Percentiles rank a stretch among this genome's conserved stretches.
These are phyloP conservation scores for Trebouxia gelatinosa DNA, from an alignment of 163 green algal species.

Conservation along the genomic window DNA sequence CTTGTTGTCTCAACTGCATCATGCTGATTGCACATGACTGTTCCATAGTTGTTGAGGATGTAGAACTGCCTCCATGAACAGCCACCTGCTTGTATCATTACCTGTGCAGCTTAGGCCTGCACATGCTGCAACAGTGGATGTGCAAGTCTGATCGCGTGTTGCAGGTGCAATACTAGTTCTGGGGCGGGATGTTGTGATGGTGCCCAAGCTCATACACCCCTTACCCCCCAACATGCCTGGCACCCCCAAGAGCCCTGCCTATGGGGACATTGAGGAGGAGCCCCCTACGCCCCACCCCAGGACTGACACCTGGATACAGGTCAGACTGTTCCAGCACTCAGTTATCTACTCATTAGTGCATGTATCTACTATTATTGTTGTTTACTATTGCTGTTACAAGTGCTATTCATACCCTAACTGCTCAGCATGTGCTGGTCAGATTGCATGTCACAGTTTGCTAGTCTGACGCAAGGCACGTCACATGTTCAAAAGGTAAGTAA, in stretches of 20 bases:
- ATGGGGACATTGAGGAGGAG: slow-evolving; percentile 56
- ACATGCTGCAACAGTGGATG: not conserved
- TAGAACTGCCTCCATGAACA: not conserved
- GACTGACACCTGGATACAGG: slow-evolving; percentile 84
- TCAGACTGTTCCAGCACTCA: not conserved
- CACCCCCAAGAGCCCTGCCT: slow-evolving; percentile 49
- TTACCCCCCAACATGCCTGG: slow-evolving; percentile 81
- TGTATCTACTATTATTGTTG: not conserved
- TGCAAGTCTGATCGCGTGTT: slow-evolving; percentile 27
- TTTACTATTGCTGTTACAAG: not conserved
- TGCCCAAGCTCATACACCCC: slow-evolving; percentile 99
- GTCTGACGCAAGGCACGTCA: not conserved
- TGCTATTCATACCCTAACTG: no score
- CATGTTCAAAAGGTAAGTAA: no score
- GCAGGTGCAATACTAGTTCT: slow-evolving; percentile 93
- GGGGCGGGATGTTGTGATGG: slow-evolving; percentile 94
- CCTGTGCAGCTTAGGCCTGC: not conserved
- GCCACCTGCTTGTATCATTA: not conserved
- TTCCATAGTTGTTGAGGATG: not conserved
- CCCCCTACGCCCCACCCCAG: slow-evolving; percentile 54
- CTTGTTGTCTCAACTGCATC: not conserved
- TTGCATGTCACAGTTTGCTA: not conserved
- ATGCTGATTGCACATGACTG: not conserved
- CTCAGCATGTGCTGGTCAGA: no score
- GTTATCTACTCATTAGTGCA: not conserved